Base-by-base conservation (phyloP, 2,329 filamentous ascomycete species). In the Herpotrichia juniperi region DNA sequence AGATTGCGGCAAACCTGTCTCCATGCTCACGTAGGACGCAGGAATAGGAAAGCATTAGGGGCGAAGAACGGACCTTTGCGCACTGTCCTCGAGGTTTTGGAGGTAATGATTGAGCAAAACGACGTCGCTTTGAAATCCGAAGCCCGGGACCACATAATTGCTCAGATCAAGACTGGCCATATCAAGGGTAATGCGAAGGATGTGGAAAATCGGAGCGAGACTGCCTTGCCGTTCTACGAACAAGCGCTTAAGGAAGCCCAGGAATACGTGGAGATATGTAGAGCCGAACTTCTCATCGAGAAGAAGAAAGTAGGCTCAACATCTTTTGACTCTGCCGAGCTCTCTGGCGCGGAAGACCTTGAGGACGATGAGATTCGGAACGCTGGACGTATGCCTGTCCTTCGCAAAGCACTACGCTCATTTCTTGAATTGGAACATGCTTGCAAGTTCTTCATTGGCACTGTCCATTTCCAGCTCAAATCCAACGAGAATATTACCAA, bases 71-170 rank as follows among this genome's bases (percentile, higher is more conserved):
- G 84, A 0, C 87, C 90, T 0, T 79, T 97, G 58, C 83, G 90
- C 11, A 96, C 93, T 0, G 88, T 96, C 1, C 84, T 87, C 16
- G 90, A 97, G 71, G 93, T 97, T 1, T 78, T 99, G 10, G 87
- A 91, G 58, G 86, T 88, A 4, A 97, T 99, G 93, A 88, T 97
- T 51, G 91, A 96, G 49, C 87, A 93, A 65, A 92, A 88, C 37
- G 89, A 93, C 51, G 78, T 78, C 5, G 69, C 76, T 1, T 83
- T 93, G 50, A 83, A 87, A 46, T 74, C 81, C 0, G 87, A 93
- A 51, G 87, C 94, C 65, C 84, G 91, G 46, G 76, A 80, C 2
- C 79, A 88, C 42, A 78, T 96, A 6, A 69, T 83, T 2, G 80
- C 80, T 28, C 85, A 84, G 55, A 76, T 96, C 39, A 83, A 81